Evolutionary conservation across 2,329 filamentous ascomycete species (phyloP), one percentile per base, ranked within the genome.

Genomic region (Apiospora marii): DNA sequence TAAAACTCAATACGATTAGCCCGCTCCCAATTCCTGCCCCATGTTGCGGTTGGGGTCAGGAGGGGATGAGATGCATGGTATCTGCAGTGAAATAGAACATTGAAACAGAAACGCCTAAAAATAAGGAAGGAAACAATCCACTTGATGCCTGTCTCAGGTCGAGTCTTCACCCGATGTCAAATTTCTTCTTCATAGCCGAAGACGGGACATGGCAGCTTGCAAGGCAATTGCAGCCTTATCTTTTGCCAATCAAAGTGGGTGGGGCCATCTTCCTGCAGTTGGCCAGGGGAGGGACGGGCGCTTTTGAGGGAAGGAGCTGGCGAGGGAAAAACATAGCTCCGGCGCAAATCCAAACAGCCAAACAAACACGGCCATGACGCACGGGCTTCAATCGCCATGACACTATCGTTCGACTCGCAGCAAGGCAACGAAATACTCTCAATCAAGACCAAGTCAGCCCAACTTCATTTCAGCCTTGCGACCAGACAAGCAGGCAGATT

Each of bases 311-410:
- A 22, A 61, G 10, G 30, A 64, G 22, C 58, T 64, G 58, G 58
- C 19, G 58, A n/a, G 58, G 58, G 58, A 64, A 64, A 64, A 64
- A 64, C 58, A 34, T 64, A 41, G 58, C 58, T 64, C 58, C 58
- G 58, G 58, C 58, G 58, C 58, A 64, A 64, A 51, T 24, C 58
- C 30, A 41, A 37, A 12, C 34, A n/a, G 10, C 30, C 30, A 41
- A 64, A 41, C 19, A n/a, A n/a, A 37, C 8, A 41, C 14, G 58
- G 22, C 34, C 44, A 64, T 64, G 58, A 41, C 58, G 58, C 58
- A 64, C 58, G 58, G 58, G 34, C 58, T 64, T 4, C 34, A 10
- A 16, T 61, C 3, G 30, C 53, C 53, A 6, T 4, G 53, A 61
- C 53, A 61, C 53, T 37, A 34, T 61, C 53, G 53, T 61, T 22